phyloP scores from a whole-genome alignment of 2,329 filamentous ascomycete genomes.

The Coniochaeta sp. region DNA sequence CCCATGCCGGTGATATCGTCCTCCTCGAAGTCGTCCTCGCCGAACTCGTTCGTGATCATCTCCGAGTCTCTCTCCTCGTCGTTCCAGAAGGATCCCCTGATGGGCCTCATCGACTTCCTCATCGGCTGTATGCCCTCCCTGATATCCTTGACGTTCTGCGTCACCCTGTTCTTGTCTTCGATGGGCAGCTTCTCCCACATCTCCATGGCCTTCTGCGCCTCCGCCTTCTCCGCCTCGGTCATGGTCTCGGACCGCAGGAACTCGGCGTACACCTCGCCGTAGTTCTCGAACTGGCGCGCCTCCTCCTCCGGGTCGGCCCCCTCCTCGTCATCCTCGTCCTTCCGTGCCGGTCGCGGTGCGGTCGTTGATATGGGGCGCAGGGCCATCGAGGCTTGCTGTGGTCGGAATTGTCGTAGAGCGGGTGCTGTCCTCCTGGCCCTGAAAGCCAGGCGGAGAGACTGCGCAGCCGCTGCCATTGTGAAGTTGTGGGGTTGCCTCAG shows the following conservation, averaged over 20 bases:
- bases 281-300: conserved; percentile 8
- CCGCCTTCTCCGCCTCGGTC: conserved; percentile 15
- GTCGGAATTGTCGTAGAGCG: conserved; percentile 4
- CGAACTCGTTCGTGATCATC: conserved; percentile 42
- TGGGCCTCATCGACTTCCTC: conserved; percentile 10
- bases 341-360: conserved; percentile 7
- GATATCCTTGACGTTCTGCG: conserved; percentile 14
- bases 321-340: conserved; percentile 5
- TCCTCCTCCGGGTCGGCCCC: conserved; percentile 6
- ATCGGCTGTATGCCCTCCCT: conserved; percentile 16
- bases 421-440: conserved; percentile 20
- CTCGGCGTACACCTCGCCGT: conserved; percentile 11
- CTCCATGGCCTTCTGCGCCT: conserved; percentile 9
- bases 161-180: conserved; percentile 6
- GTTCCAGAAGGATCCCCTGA: conserved; percentile 38
- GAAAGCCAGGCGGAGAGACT: conserved; percentile 31
- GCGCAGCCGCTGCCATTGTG: conserved; percentile 34
- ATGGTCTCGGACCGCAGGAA: conserved; percentile 10
- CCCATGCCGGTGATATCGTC: conserved; percentile 80
- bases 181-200: conserved; percentile 11
- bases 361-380: conserved; percentile 15
- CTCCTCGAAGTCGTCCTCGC: conserved; percentile 60
- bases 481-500: conserved; percentile 4
- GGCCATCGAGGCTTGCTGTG: not conserved
- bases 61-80: conserved; percentile 41